Evolutionary conservation across 345 rosid species (phyloP).

Genomic region (Gossypium herbaceum): DNA sequence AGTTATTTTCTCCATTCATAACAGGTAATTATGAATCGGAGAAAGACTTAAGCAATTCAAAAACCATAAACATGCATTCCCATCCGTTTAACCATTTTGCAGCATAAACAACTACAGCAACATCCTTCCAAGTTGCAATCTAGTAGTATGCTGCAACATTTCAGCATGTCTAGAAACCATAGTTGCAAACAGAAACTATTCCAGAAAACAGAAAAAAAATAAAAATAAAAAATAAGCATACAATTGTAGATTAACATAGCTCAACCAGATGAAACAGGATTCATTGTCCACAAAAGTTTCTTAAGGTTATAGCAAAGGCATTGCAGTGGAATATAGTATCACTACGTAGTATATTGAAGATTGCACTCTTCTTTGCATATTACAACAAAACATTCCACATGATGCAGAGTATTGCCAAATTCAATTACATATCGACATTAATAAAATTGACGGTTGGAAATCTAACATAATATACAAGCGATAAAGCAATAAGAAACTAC

Average conservation of each 20-base stretch:
- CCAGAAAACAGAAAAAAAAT: neutral
- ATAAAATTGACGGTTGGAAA: neutral
- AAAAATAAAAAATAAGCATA: neutral
- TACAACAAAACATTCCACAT: neutral
- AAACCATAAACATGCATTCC: constrained; percentile 5
- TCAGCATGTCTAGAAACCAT: neutral
- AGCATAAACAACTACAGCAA: neutral
- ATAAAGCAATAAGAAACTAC: neutral
- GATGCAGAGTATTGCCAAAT: neutral
- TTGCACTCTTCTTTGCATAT: neutral
- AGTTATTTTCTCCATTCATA: neutral
- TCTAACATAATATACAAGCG: neutral
- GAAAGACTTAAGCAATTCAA: constrained; percentile 1
- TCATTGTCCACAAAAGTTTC: neutral
- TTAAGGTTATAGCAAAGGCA: neutral
- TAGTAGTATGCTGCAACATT: neutral
- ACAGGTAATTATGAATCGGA: neutral
- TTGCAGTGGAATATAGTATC: neutral
- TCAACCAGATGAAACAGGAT: neutral
- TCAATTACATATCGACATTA: neutral
- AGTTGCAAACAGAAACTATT: neutral
- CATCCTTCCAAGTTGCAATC: neutral
- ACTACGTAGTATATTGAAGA: neutral
- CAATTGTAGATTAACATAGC: neutral
- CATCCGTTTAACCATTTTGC: neutral